These are phyloP conservation scores for Ophiostoma ulmi DNA, from an alignment of 2,329 filamentous ascomycete species.

Conservation along the genomic window DNA sequence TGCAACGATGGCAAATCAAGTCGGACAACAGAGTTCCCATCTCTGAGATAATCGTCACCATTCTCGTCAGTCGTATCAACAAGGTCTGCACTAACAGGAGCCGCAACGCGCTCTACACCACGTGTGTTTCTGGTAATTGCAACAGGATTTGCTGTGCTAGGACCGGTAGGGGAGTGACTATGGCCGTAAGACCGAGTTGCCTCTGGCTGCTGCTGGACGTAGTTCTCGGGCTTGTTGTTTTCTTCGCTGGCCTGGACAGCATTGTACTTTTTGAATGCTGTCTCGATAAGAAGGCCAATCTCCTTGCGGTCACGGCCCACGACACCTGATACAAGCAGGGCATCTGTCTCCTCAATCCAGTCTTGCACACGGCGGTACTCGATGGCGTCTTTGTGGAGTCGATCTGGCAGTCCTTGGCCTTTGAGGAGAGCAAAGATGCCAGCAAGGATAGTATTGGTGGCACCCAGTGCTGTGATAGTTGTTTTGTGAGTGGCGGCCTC, in stretches of 20 bases:
- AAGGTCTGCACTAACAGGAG: background rate
- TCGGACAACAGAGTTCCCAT: background rate
- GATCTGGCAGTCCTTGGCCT: slow-evolving; percentile 46
- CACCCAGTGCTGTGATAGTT: slow-evolving; percentile 53
- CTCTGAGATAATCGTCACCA: background rate
- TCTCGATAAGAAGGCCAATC: slow-evolving; percentile 41
- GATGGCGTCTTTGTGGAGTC: slow-evolving; percentile 43
- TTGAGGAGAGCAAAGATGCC: slow-evolving; percentile 55
- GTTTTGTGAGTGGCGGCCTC: slow-evolving; percentile 45
- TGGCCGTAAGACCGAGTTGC: background rate
- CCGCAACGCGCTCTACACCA: background rate
- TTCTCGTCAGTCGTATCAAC: background rate
- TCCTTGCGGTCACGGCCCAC: slow-evolving; percentile 41
- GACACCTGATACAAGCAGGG: slow-evolving; percentile 40
- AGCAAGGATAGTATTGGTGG: slow-evolving; percentile 58
- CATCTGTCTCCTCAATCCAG: slow-evolving; percentile 51
- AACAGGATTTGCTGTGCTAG: background rate
- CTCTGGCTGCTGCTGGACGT: slow-evolving; percentile 24
- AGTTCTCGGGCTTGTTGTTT: slow-evolving; percentile 24
- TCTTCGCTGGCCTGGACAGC: slow-evolving; percentile 26
- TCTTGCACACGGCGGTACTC: slow-evolving; percentile 46
- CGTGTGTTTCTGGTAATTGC: background rate
- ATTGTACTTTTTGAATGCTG: slow-evolving; percentile 38
- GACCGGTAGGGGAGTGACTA: background rate
- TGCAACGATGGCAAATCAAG: slow-evolving; percentile 1